A percentile compares a stretch with the other conserved stretches of the same genome.
phyloP scores from a whole-genome alignment of 2,329 filamentous ascomycete species.

The Massarina eburnea region DNA sequence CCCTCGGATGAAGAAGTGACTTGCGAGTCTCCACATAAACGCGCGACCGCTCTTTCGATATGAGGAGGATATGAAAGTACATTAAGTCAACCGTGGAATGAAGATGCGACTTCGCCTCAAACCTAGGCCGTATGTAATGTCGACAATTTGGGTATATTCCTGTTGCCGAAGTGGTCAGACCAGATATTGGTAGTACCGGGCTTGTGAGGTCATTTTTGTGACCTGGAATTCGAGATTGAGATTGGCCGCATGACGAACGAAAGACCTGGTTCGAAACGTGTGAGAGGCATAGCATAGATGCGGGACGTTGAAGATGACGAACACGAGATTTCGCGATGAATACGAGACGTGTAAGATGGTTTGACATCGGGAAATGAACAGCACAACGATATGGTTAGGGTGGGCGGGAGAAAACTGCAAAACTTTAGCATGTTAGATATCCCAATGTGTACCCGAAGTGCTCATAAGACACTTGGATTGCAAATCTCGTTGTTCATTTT shows the following conservation, averaged over 20 bases:
- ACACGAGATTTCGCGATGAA: constrained; percentile 50
- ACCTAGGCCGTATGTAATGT: constrained; percentile 10
- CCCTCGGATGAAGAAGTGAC: constrained; percentile 14
- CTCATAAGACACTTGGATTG: too few species aligned
- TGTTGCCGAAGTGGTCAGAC: too few species aligned
- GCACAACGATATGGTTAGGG: too few species aligned
- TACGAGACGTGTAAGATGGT: constrained; percentile 14
- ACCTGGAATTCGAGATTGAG: neutral
- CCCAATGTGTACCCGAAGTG: too few species aligned
- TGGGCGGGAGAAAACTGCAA: too few species aligned
- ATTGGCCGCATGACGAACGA: neutral
- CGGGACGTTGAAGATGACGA: constrained; percentile 18
- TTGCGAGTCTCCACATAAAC: constrained; percentile 10
- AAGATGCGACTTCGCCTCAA: constrained; percentile 16
- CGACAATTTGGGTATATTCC: constrained; percentile 23
- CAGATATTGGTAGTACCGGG: too few species aligned
- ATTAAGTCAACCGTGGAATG: constrained; percentile 19
- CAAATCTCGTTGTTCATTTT: too few species aligned
- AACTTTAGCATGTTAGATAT: too few species aligned
- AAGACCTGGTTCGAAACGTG: too few species aligned
- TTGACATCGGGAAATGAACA: too few species aligned
- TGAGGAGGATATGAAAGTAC: constrained; percentile 23
- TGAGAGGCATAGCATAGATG: too few species aligned
- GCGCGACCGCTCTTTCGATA: constrained; percentile 15
- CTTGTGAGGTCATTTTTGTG: too few species aligned